phyloP scores from a whole-genome alignment of 257 asterid species.

The Primulina eburnea region DNA sequence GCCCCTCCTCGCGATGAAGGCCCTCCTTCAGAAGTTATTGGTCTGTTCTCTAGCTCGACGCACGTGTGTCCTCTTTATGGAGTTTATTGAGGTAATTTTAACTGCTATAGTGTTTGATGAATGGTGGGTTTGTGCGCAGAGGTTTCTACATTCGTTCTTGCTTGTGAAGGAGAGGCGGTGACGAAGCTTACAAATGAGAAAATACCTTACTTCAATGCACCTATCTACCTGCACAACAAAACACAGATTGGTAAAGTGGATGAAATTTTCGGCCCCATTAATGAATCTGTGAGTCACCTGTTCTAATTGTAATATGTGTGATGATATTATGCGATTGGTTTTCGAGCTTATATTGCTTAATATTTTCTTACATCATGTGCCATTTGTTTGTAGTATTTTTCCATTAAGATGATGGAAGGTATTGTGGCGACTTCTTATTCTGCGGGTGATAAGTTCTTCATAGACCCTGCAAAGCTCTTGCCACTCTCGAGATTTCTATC shows the following conservation, averaged over 20 bases:
- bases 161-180: slow-evolving; percentile 96
- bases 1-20: slow-evolving; percentile 64
- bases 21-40: slow-evolving; percentile 67
- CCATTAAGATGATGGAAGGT: slow-evolving; percentile 88
- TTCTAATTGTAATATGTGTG: neutral
- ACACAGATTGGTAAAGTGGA: slow-evolving; percentile 98
- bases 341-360: neutral
- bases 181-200: slow-evolving; percentile 81
- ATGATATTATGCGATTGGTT: neutral
- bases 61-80: neutral
- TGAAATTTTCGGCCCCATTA: slow-evolving; percentile 94
- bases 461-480: slow-evolving; percentile 89
- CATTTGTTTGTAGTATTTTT: slow-evolving; percentile 49
- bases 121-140: slow-evolving; percentile 40
- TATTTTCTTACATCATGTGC: neutral
- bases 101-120: neutral
- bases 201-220: slow-evolving; percentile 91
- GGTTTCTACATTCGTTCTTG: slow-evolving; percentile 74
- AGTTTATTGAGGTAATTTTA: neutral
- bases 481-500: slow-evolving; percentile 77
- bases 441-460: slow-evolving; percentile 84
- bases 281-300: slow-evolving; percentile 73
- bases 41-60: slow-evolving; percentile 31
- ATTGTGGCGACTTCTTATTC: slow-evolving; percentile 81
- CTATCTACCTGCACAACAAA: slow-evolving; percentile 84